phyloP scores from a whole-genome alignment of 768 basidiomycete genomes.

The Lanmaoa pseudosensibilis region DNA sequence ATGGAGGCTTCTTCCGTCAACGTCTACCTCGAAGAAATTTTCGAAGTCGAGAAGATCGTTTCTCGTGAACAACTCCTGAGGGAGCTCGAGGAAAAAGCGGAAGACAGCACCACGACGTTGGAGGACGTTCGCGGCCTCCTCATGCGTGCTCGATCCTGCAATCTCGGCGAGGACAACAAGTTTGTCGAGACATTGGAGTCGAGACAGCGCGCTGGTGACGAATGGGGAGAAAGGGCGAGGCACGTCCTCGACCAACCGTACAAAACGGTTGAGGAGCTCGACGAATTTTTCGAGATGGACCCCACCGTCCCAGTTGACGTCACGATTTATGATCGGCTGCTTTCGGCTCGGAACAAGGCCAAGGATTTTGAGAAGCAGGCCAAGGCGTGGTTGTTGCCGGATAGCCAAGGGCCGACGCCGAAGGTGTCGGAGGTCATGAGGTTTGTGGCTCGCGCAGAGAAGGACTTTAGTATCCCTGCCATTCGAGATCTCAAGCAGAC shows the following conservation, averaged over 20 bases:
- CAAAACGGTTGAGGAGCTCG: slow-evolving; percentile 76
- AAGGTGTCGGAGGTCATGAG: slow-evolving; percentile 67
- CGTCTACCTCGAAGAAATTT: slow-evolving; percentile 78
- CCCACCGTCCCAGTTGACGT: slow-evolving; percentile 68
- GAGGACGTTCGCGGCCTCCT: slow-evolving; percentile 77
- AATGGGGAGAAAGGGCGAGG: slow-evolving; percentile 76
- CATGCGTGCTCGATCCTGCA: slow-evolving; percentile 66
- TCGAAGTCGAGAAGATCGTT: slow-evolving; percentile 77
- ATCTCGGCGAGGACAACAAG: slow-evolving; percentile 62
- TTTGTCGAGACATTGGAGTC: slow-evolving; percentile 62
- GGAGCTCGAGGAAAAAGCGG: slow-evolving; percentile 73
- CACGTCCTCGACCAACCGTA: slow-evolving; percentile 63
- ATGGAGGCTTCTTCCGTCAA: slow-evolving; percentile 73
- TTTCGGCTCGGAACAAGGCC: slow-evolving; percentile 64
- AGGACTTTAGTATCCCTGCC: slow-evolving; percentile 71
- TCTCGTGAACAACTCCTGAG: slow-evolving; percentile 73
- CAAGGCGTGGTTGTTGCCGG: slow-evolving; percentile 63
- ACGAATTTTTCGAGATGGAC: slow-evolving; percentile 67
- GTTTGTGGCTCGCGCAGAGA: slow-evolving; percentile 69
- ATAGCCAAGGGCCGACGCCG: slow-evolving; percentile 54
- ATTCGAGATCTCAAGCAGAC: slow-evolving; percentile 65
- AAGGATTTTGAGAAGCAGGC: slow-evolving; percentile 81
- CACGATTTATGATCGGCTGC: slow-evolving; percentile 62
- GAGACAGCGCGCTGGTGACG: slow-evolving; percentile 64
- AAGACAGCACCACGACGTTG: slow-evolving; percentile 64